phyloP scores from a whole-genome alignment of 169 alveolate species.

The Plasmodium fragile region DNA sequence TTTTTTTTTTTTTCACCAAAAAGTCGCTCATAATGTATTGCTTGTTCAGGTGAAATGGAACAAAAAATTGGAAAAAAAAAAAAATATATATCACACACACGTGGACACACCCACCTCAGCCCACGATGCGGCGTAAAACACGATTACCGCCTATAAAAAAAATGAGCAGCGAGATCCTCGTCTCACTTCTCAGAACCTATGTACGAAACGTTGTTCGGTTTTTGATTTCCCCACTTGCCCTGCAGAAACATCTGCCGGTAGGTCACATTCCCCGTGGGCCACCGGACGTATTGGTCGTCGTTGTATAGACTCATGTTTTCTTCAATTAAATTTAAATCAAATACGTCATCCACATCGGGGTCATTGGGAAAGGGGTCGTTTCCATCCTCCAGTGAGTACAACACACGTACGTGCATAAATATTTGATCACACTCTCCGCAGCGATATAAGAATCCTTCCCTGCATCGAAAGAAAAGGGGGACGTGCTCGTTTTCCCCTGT shows the following conservation, averaged over 20 bases:
- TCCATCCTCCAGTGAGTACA: conserved; percentile 89
- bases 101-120: neutral
- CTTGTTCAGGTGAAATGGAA: neutral
- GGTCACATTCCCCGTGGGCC: conserved; percentile 90
- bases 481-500: conserved; percentile 93
- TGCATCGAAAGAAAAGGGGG: conserved; percentile 89
- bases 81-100: neutral
- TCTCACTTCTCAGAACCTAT: conserved; percentile 3
- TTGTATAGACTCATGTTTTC: conserved; percentile 90
- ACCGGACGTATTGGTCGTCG: conserved; percentile 85
- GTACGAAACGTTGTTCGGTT: neutral
- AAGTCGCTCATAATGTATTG: neutral
- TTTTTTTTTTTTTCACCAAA: neutral
- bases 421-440: conserved; percentile 95
- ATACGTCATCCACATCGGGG: conserved; percentile 91
- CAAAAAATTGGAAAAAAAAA: conserved; percentile 37
- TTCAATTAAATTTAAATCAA: conserved; percentile 87
- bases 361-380: conserved; percentile 90
- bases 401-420: conserved; percentile 92
- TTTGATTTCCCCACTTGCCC: conserved; percentile 78
- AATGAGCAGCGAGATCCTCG: neutral
- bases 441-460: conserved; percentile 93
- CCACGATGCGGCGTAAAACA: neutral
- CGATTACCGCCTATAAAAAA: neutral
- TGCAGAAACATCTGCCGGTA: conserved; percentile 85